Evolutionary conservation across 345 rosid species (phyloP), one percentile per base, ranked within the genome.

Genomic region (Gossypium thurberi): DNA sequence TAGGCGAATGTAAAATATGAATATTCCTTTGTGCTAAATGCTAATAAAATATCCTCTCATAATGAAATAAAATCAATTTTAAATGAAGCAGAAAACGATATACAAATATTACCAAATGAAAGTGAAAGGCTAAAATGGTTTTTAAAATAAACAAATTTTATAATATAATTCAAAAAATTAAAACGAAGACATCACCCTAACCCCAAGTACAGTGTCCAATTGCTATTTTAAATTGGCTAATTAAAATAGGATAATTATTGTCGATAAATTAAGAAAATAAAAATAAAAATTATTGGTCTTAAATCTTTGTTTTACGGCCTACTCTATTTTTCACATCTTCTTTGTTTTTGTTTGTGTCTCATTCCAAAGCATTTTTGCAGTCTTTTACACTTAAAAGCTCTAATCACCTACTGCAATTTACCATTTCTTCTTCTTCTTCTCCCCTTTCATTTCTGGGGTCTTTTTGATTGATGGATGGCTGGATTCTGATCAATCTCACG

Each of bases 401-500:
- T 48, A 1, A 56, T 56, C 14, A 76, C 61, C 73, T 79, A 82
- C 74, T 81, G 78, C 76, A 8, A 50, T 66, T 14, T 8, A 21
- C 42, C 48, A 5, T 75, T 75, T 77, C 10, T 63, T 62, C 73
- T 60, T 46, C 73, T 9, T 8, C 57, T 17, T 44, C 65, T 4
- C 15, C 46, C 6, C 15, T 13, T 58, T 46, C 15, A 69, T 66
- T 42, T 65, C 53, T 48, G 26, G 21, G 28, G n/a, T 13, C 12
- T 40, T 40, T 53, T 58, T 50, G 1, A 51, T 26, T 50, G 59
- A 28, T 51, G 46, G 25, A 10, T 1, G 42, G 59, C 82, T 76
- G 69, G 82, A 84, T 84, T 77, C 78, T 70, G 59, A 44, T 74
- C 15, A 44, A n/a, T 74, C 71, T 65, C 73, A 76, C 81, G 69